Evolutionary conservation across 257 asterid genomes (phyloP).

Genomic region (Penstemon barbatus): DNA sequence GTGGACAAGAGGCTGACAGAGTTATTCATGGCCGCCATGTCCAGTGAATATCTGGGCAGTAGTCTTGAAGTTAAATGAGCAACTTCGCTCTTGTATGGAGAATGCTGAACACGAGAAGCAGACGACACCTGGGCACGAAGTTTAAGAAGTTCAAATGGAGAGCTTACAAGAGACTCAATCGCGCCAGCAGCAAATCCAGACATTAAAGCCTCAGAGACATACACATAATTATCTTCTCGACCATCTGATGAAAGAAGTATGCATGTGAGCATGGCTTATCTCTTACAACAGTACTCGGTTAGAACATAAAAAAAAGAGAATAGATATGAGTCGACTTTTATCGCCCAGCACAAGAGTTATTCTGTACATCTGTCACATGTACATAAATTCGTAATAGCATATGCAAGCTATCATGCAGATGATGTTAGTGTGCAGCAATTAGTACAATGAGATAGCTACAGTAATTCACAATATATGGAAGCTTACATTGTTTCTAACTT

Average conservation of each 20-base stretch:
- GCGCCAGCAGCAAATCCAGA: slow-evolving; percentile 88
- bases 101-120: slow-evolving; percentile 54
- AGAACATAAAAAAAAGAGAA: neutral
- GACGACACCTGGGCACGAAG: slow-evolving; percentile 90
- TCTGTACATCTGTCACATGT: neutral
- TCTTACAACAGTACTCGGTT: slow-evolving; percentile 19
- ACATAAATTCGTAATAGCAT: neutral
- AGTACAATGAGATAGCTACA: too few species aligned
- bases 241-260: slow-evolving; percentile 59
- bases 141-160: slow-evolving; percentile 81
- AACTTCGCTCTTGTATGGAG: slow-evolving; percentile 41
- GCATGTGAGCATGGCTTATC: slow-evolving; percentile 21
- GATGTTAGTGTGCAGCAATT: too few species aligned
- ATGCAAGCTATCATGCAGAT: too few species aligned
- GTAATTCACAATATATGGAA: neutral
- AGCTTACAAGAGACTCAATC: slow-evolving; percentile 54
- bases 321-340: neutral
- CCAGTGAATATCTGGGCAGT: slow-evolving; percentile 66
- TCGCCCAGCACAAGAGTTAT: neutral
- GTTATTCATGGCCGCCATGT: slow-evolving; percentile 57
- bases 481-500: neutral
- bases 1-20: slow-evolving; percentile 68
- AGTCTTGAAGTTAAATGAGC: slow-evolving; percentile 61
- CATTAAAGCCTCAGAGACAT: slow-evolving; percentile 72
- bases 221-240: slow-evolving; percentile 49